Conservation (phyloP, 192 early-diverging fungal species). For the Spizellomyces punctatus region DNA sequence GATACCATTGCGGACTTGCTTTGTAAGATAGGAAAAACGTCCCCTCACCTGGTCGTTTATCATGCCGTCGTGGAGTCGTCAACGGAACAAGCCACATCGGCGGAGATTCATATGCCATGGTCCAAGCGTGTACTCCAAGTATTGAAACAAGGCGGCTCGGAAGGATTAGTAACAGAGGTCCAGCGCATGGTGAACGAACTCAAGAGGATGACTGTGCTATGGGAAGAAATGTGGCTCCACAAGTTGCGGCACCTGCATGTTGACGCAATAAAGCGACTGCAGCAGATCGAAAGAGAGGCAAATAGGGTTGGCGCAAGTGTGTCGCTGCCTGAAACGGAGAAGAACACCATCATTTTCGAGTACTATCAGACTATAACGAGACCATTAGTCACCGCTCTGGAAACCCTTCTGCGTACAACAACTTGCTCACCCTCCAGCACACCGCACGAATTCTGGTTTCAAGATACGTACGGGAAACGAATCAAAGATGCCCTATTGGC, state of each 20-base stretch:
- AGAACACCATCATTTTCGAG: constrained; percentile 48
- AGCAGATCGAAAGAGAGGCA: constrained; percentile 60
- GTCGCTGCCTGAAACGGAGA: constrained; percentile 40
- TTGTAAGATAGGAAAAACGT: constrained; percentile 56
- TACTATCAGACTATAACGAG: constrained; percentile 59
- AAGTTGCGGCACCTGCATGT: constrained; percentile 60
- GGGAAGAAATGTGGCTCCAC: constrained; percentile 83
- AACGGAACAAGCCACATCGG: constrained; percentile 27
- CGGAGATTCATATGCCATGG: neutral
- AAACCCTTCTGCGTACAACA: constrained; percentile 55
- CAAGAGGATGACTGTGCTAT: constrained; percentile 72
- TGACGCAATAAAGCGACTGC: constrained; percentile 58
- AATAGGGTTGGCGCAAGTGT: constrained; percentile 50
- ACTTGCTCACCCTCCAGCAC: constrained; percentile 37
- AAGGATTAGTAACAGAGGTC: constrained; percentile 26
- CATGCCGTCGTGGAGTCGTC: constrained; percentile 60
- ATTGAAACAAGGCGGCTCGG: neutral
- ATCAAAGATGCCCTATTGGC: constrained; percentile 57
- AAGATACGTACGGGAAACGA: constrained; percentile 49
- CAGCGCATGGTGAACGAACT: constrained; percentile 55
- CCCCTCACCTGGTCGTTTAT: constrained; percentile 72
- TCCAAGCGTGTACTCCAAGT: constrained; percentile 15
- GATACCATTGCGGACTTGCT: constrained; percentile 56
- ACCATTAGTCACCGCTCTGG: constrained; percentile 59
- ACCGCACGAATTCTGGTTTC: constrained; percentile 73